phyloP scores from a whole-genome alignment of 129 eudicot species.

The Escallonia herrerae region DNA sequence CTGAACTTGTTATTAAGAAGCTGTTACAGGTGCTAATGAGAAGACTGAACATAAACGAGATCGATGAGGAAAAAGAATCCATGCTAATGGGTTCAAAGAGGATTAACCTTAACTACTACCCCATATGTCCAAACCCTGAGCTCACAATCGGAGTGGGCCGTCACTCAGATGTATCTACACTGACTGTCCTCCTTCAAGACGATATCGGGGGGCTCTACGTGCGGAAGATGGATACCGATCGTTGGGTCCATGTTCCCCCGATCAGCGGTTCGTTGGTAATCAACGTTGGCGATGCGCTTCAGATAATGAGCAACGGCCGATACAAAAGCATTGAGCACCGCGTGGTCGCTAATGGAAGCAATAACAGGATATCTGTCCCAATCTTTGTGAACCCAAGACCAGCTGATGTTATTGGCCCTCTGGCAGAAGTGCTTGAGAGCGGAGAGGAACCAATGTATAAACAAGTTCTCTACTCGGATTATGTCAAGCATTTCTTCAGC shows the following conservation, averaged over 20 bases:
- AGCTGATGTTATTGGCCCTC: conserved; percentile 32
- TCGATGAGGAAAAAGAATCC: conserved; percentile 24
- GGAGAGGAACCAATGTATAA: background rate
- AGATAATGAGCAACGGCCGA: conserved; percentile 51
- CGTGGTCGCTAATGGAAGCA: conserved; percentile 33
- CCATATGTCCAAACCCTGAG: conserved; percentile 43
- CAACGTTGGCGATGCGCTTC: conserved; percentile 50
- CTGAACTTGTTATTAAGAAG: conserved; percentile 24
- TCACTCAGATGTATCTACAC: conserved; percentile 3
- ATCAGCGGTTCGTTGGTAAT: conserved; percentile 35
- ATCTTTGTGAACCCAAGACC: conserved; percentile 41
- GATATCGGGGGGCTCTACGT: background rate
- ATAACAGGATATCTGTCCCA: conserved; percentile 40
- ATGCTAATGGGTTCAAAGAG: conserved; percentile 43
- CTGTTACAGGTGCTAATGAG: conserved; percentile 29
- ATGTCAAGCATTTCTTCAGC: background rate
- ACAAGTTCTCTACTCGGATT: background rate
- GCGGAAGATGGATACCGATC: conserved; percentile 17
- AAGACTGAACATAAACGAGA: conserved; percentile 21
- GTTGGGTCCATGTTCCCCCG: conserved; percentile 52
- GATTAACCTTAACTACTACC: conserved; percentile 47
- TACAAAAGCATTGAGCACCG: conserved; percentile 64
- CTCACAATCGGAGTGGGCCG: conserved; percentile 52
- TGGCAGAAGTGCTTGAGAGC: background rate
- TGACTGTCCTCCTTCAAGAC: background rate